Evolutionary conservation across 2,329 filamentous ascomycete species (phyloP).

Genomic region (Sphaceloma murrayae): DNA sequence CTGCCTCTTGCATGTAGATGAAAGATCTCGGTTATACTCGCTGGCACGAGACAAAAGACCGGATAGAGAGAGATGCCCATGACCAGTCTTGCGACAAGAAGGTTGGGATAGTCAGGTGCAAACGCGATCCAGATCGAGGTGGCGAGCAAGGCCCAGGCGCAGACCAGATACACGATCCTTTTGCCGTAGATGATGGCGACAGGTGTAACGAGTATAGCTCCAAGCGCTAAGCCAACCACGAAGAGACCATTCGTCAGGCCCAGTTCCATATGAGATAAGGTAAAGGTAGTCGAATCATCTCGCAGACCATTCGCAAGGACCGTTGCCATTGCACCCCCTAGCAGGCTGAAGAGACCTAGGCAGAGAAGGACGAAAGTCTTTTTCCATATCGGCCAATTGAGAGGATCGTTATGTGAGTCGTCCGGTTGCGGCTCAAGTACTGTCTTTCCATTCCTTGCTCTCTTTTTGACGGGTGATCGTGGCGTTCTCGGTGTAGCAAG

Average conservation of each 20-base stretch:
- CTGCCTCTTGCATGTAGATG: conserved; percentile 11
- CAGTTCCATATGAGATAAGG: not conserved
- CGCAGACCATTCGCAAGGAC: conserved; percentile 42
- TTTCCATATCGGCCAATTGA: conserved; percentile 82
- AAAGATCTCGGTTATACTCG: conserved; percentile 10
- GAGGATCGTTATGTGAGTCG: conserved; percentile 77
- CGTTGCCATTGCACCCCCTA: conserved; percentile 87
- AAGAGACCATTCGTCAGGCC: not conserved
- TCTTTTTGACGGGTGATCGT: conserved; percentile 50
- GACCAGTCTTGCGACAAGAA: not conserved
- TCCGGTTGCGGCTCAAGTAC: conserved; percentile 89
- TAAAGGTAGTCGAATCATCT: not conserved
- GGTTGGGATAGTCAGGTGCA: not conserved
- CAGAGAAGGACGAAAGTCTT: conserved; percentile 71
- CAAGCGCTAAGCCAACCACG: conserved; percentile 9
- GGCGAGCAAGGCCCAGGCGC: conserved; percentile 7
- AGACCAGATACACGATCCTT: conserved; percentile 8
- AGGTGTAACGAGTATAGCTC: conserved; percentile 10
- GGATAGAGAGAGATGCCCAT: conserved; percentile 9
- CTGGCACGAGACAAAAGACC: not conserved
- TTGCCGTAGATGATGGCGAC: conserved; percentile 10
- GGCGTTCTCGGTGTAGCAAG: conserved; percentile 12
- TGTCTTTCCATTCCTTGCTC: conserved; percentile 69
- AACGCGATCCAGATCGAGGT: conserved; percentile 1
- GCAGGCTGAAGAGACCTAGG: conserved; percentile 83